Conservation (phyloP, 805 yeast genomes). For the Suhomyces canberraensis region DNA sequence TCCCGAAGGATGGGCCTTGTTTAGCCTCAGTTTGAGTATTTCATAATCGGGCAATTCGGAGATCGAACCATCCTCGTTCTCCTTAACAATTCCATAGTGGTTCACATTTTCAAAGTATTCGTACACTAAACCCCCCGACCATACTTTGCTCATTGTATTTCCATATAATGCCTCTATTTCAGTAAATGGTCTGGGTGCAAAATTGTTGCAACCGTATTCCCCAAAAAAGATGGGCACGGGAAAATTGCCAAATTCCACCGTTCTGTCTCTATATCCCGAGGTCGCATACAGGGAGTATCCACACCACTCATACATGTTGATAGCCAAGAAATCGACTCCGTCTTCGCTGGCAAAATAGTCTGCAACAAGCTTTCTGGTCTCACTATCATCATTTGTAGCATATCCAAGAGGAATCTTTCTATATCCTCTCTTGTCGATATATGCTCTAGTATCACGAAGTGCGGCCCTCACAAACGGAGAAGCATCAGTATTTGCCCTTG, state of each 20-base stretch:
- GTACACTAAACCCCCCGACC: constrained; percentile 40
- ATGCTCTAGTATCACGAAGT: constrained; percentile 28
- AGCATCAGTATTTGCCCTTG: constrained; percentile 22
- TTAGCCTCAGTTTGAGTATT: constrained; percentile 22
- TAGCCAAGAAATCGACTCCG: constrained; percentile 33
- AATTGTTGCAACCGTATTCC: constrained; percentile 38
- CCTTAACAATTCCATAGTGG: constrained; percentile 35
- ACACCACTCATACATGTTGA: constrained; percentile 43
- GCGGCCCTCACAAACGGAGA: constrained; percentile 38
- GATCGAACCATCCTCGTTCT: constrained; percentile 22
- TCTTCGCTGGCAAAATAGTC: constrained; percentile 31
- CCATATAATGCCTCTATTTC: constrained; percentile 37
- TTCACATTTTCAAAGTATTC: constrained; percentile 36
- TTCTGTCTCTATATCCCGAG: constrained; percentile 36
- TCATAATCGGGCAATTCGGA: constrained; percentile 28
- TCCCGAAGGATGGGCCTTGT: constrained; percentile 20
- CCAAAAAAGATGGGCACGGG: constrained; percentile 39
- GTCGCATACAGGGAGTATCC: constrained; percentile 36
- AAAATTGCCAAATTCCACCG: constrained; percentile 24
- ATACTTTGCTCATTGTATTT: constrained; percentile 29
- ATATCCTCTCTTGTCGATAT: constrained; percentile 25
- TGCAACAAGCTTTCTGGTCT: constrained; percentile 24
- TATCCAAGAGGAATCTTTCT: constrained; percentile 41
- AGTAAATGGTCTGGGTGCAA: constrained; percentile 37
- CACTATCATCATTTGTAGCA: constrained; percentile 36